These are phyloP conservation scores for Geotrichum phurueaensis DNA, from an alignment of 1,139 yeast genomes.

Conservation along the genomic window DNA sequence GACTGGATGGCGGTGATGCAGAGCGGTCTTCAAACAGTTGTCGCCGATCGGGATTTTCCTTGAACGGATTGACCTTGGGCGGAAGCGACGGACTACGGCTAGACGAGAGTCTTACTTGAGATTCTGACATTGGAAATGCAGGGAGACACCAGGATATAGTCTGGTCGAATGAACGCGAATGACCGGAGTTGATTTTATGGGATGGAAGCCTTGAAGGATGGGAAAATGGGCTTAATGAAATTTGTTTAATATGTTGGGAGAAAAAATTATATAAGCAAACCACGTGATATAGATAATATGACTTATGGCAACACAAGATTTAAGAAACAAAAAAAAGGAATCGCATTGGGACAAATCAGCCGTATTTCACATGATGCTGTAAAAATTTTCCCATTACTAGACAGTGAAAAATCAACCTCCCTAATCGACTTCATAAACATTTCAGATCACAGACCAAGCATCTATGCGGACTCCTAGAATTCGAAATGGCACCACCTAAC, in stretches of 20 bases:
- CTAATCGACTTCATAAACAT: background rate
- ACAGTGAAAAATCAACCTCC: background rate
- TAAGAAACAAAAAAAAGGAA: too few species aligned
- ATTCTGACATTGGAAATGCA: background rate
- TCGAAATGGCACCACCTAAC: background rate
- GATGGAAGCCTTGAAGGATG: background rate
- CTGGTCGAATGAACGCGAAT: background rate
- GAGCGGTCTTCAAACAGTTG: conserved; percentile 1
- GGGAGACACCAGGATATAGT: background rate
- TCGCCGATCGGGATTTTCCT: conserved; percentile 6
- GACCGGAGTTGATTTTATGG: background rate
- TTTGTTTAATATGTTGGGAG: background rate
- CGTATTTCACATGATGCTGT: background rate
- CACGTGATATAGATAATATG: background rate
- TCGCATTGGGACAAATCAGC: background rate
- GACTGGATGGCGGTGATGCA: background rate
- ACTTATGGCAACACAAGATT: background rate
- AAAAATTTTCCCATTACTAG: background rate
- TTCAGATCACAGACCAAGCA: background rate
- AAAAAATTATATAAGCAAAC: background rate
- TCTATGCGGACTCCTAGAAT: background rate
- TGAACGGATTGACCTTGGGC: background rate
- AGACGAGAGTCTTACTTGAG: background rate
- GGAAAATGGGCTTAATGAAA: background rate
- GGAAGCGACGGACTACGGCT: background rate